A percentile compares a stretch with the other conserved stretches of the same genome.
These are phyloP conservation scores for Beauveria bassiana DNA, from an alignment of 2,329 filamentous ascomycete species.

Conservation along the genomic window DNA sequence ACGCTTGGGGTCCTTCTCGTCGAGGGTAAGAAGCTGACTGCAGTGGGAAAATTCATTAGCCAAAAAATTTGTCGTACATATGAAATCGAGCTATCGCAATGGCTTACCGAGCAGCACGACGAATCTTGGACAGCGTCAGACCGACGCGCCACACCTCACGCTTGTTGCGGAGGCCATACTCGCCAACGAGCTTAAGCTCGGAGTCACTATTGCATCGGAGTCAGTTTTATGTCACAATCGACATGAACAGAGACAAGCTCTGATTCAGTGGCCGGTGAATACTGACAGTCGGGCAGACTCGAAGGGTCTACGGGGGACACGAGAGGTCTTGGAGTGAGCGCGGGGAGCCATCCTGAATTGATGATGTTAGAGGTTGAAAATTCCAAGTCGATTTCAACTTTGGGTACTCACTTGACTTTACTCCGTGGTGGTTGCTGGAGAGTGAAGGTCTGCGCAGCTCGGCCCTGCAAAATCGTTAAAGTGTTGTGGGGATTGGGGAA, in stretches of 20 bases:
- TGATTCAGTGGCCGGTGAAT: constrained; percentile 88
- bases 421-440: constrained; percentile 29
- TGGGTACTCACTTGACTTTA: constrained; percentile 31
- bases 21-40: constrained; percentile 98
- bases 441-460: constrained; percentile 10
- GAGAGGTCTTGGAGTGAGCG: constrained; percentile 98
- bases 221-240: constrained; percentile 73
- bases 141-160: constrained; percentile 99
- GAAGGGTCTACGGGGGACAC: constrained; percentile 96
- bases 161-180: constrained; percentile 99
- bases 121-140: constrained; percentile 99
- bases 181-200: constrained; percentile 98
- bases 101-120: constrained; percentile 96
- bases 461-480: constrained; percentile 20
- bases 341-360: constrained; percentile 33
- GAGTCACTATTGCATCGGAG: constrained; percentile 69
- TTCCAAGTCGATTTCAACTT: constrained; percentile 11
- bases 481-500: constrained; percentile 27
- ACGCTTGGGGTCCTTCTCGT: constrained; percentile 99
- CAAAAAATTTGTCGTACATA: background rate
- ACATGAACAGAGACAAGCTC: constrained; percentile 98
- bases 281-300: constrained; percentile 99
- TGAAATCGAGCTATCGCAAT: background rate
- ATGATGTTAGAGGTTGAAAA: constrained; percentile 20
- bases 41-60: background rate